Percentiles rank a stretch among this genome's conserved stretches.
Conservation (phyloP, 306 rosid genomes). For the Casuarina glauca region DNA sequence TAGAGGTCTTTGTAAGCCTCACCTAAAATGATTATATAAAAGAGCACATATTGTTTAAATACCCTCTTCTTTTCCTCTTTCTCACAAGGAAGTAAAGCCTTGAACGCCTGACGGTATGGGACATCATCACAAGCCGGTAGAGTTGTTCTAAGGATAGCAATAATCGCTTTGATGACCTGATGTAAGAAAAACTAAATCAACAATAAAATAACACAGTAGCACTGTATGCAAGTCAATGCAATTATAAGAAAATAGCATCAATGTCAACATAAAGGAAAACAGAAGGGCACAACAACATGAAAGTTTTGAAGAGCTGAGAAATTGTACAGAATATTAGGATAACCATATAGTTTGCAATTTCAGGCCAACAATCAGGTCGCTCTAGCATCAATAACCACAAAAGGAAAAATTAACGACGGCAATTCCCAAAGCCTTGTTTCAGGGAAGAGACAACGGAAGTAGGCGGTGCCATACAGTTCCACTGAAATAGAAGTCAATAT, state of each 20-base stretch:
- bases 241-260: conserved; percentile 13
- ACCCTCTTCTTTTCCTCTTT: conserved; percentile 86
- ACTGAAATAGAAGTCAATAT: not conserved
- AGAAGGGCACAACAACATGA: not conserved
- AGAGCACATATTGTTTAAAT: conserved; percentile 23
- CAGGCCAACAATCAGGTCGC: not conserved
- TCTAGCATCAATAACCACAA: not conserved
- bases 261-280: conserved; percentile 7
- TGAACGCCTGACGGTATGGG: conserved; percentile 69
- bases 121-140: conserved; percentile 76
- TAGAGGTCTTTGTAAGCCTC: conserved; percentile 15
- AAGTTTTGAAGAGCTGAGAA: conserved; percentile 22
- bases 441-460: not conserved
- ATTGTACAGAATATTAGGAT: not conserved
- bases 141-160: conserved; percentile 76
- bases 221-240: not conserved
- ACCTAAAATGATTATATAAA: conserved; percentile 16
- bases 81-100: conserved; percentile 84
- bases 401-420: not conserved
- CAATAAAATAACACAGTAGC: conserved; percentile 1
- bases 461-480: not conserved
- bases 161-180: conserved; percentile 81
- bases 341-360: not conserved
- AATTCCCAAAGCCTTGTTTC: not conserved
- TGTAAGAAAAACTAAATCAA: conserved; percentile 29